These are phyloP conservation scores for Claviceps sp. DNA, from an alignment of 2,329 filamentous ascomycete species.

Conservation along the genomic window DNA sequence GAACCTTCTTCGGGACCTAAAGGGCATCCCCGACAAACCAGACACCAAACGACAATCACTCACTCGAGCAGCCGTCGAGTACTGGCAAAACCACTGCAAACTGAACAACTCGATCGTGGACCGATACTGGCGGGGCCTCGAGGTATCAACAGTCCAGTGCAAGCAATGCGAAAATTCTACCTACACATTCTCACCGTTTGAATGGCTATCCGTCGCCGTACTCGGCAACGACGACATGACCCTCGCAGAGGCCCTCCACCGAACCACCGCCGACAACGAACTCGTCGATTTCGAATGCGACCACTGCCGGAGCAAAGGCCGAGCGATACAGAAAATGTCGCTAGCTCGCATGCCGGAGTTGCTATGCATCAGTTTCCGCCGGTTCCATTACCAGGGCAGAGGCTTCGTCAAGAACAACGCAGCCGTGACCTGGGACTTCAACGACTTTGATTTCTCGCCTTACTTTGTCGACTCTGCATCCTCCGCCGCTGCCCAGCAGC, in stretches of 20 bases:
- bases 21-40: conserved; percentile 18
- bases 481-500: conserved; percentile 11
- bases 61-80: conserved; percentile 50
- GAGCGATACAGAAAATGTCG: conserved; percentile 56
- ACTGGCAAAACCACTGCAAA: conserved; percentile 60
- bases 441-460: conserved; percentile 44
- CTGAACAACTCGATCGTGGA: conserved; percentile 65
- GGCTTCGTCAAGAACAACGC: conserved; percentile 52
- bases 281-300: conserved; percentile 62
- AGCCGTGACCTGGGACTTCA: conserved; percentile 63
- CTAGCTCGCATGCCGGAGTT: conserved; percentile 69
- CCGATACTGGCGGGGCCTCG: conserved; percentile 66
- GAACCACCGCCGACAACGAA: conserved; percentile 54
- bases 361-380: conserved; percentile 65
- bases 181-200: conserved; percentile 31
- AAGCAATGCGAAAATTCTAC: conserved; percentile 39
- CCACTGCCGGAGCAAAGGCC: conserved; percentile 53
- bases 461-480: conserved; percentile 24
- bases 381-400: conserved; percentile 26
- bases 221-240: conserved; percentile 18
- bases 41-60: conserved; percentile 20
- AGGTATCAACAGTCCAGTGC: conserved; percentile 59
- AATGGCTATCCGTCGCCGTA: conserved; percentile 39
- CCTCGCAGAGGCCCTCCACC: conserved; percentile 51
- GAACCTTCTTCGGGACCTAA: conserved; percentile 42